phyloP scores from a whole-genome alignment of 805 yeast species.

The Metschnikowia henanensis region DNA sequence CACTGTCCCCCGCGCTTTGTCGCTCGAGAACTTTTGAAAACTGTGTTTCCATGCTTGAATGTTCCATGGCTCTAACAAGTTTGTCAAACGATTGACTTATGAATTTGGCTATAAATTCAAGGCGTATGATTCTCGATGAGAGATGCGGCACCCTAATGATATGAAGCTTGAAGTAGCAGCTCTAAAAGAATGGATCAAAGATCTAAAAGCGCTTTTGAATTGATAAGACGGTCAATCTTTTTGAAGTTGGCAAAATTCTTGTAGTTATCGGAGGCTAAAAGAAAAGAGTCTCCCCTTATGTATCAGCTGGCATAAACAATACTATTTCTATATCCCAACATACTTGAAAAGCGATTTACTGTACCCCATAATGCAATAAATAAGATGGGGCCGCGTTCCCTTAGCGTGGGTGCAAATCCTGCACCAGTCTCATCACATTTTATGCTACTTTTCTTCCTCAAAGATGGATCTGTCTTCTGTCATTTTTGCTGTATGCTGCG shows the following conservation, averaged over 20 bases:
- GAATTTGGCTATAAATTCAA: too few species aligned
- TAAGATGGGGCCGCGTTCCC: constrained; percentile 1
- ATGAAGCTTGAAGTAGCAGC: too few species aligned
- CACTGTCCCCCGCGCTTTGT: constrained; percentile 1
- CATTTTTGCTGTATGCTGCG: constrained; percentile 24
- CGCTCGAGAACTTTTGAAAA: constrained; percentile 1
- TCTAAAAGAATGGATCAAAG: too few species aligned
- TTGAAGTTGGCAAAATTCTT: too few species aligned
- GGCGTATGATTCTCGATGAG: too few species aligned
- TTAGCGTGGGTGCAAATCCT: constrained; percentile 21
- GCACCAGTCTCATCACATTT: constrained; percentile 20
- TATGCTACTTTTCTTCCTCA: constrained; percentile 16
- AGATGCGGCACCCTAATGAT: too few species aligned
- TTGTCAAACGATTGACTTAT: too few species aligned
- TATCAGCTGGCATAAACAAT: neutral
- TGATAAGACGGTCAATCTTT: too few species aligned
- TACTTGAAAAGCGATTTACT: constrained; percentile 4
- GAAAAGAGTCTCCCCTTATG: neutral
- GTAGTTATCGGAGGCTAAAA: too few species aligned
- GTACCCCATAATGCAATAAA: neutral
- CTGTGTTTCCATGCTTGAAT: constrained; percentile 1
- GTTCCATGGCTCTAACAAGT: neutral
- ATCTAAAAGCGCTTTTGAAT: too few species aligned
- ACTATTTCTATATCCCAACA: constrained; percentile 1
- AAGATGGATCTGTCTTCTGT: constrained; percentile 15